Evolutionary conservation across 169 alveolate genomes (phyloP).

Genomic region (Plasmodium coatneyi): DNA sequence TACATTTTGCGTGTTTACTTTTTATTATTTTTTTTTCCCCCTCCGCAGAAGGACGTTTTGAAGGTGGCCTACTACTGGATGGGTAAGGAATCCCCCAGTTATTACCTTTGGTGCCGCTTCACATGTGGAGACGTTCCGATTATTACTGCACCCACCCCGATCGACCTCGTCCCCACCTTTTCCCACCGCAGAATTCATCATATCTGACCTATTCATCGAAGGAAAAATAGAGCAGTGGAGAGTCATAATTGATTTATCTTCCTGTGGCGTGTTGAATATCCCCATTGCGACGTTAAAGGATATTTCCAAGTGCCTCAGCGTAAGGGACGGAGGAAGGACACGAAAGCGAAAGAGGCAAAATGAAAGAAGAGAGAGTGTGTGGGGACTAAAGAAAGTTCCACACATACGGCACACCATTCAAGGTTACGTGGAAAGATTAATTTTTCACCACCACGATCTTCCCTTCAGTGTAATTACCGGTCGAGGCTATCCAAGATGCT

Average conservation of each 20-base stretch:
- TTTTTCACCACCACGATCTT: neutral
- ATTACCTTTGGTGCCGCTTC: neutral
- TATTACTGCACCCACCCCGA: neutral
- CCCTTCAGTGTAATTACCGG: constrained; percentile 40
- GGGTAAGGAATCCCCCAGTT: constrained; percentile 5
- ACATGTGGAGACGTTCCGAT: neutral
- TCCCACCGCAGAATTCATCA: constrained; percentile 75
- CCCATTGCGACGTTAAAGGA: constrained; percentile 80
- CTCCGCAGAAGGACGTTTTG: constrained; percentile 59
- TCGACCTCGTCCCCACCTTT: neutral
- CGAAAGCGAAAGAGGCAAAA: neutral
- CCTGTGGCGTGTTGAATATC: constrained; percentile 78
- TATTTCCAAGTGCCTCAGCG: constrained; percentile 79
- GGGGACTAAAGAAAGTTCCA: neutral
- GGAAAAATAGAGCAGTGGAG: constrained; percentile 85
- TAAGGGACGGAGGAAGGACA: constrained; percentile 1
- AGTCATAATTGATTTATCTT: constrained; percentile 80
- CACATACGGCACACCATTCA: neutral
- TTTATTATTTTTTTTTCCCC: neutral
- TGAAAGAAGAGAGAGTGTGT: neutral
- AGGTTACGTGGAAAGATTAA: neutral
- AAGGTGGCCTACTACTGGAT: constrained; percentile 57
- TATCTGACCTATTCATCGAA: constrained; percentile 78
- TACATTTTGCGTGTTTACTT: neutral
- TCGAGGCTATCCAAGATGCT: constrained; percentile 53